These are phyloP conservation scores for Amanita muscaria DNA, from an alignment of 768 basidiomycete genomes.

Conservation along the genomic window DNA sequence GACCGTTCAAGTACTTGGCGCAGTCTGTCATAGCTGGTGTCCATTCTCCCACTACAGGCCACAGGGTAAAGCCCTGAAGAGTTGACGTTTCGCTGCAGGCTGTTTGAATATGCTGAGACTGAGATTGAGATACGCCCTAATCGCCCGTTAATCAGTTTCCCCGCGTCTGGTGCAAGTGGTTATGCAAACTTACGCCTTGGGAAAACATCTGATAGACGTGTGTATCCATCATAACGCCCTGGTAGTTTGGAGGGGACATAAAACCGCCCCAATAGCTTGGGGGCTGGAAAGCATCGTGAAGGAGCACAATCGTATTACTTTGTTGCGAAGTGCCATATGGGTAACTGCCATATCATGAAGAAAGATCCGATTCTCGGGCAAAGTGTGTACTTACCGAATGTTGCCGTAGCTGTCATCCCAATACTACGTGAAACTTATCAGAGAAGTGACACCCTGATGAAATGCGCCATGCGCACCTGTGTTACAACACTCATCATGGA, in stretches of 20 bases:
- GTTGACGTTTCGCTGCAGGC: conserved; percentile 43
- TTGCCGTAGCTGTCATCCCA: conserved; percentile 70
- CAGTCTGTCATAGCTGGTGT: conserved; percentile 72
- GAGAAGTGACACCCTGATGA: conserved; percentile 1
- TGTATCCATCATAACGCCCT: conserved; percentile 73
- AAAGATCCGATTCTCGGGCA: conserved; percentile 2
- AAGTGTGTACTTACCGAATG: conserved; percentile 40
- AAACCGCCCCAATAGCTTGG: conserved; percentile 64
- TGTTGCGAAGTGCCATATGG: conserved; percentile 30
- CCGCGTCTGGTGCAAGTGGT: conserved; percentile 1
- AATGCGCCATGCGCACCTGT: conserved; percentile 23
- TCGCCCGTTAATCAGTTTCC: background rate
- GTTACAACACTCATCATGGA: conserved; percentile 39
- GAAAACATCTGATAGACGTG: conserved; percentile 76
- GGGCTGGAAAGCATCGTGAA: conserved; percentile 77
- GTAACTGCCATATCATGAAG: conserved; percentile 19
- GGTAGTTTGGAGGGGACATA: conserved; percentile 38
- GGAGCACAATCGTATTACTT: conserved; percentile 57
- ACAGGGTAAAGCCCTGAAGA: conserved; percentile 51
- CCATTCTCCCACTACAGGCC: conserved; percentile 88
- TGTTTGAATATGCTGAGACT: conserved; percentile 47
- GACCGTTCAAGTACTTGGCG: conserved; percentile 77
- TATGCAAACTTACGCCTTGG: conserved; percentile 32
- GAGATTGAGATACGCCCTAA: conserved; percentile 13
- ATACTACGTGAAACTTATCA: conserved; percentile 33